phyloP scores from a whole-genome alignment of 805 yeast genomes.

The Candida wancherniae region DNA sequence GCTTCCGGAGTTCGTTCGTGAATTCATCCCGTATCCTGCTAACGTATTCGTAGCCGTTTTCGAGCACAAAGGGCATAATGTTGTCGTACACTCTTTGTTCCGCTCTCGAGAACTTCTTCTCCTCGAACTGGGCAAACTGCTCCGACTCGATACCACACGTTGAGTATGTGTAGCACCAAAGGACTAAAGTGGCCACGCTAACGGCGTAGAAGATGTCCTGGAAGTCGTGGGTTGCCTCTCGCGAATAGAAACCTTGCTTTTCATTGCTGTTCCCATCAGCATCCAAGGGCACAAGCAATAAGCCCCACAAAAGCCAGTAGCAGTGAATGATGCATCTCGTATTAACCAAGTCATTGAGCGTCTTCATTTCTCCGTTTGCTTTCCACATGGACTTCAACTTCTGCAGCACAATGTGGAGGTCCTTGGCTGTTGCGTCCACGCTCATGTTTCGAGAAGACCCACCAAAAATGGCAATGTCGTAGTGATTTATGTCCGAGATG shows the following conservation, averaged over 20 bases:
- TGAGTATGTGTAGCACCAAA: constrained; percentile 38
- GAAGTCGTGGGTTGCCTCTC: constrained; percentile 33
- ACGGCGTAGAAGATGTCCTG: constrained; percentile 35
- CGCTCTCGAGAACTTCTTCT: constrained; percentile 6
- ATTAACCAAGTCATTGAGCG: constrained; percentile 27
- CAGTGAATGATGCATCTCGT: constrained; percentile 35
- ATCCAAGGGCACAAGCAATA: constrained; percentile 26
- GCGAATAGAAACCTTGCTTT: constrained; percentile 16
- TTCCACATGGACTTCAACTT: constrained; percentile 33
- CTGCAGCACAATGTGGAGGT: constrained; percentile 28
- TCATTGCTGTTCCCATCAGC: constrained; percentile 15
- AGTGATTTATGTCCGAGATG: constrained; percentile 60
- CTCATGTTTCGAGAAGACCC: constrained; percentile 72
- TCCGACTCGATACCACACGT: constrained; percentile 31
- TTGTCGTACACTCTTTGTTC: constrained; percentile 20
- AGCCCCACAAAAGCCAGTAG: constrained; percentile 37
- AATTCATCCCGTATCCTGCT: constrained; percentile 33
- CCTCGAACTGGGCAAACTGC: constrained; percentile 15
- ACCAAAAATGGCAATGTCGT: constrained; percentile 72
- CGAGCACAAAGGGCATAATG: constrained; percentile 23
- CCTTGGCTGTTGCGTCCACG: constrained; percentile 34
- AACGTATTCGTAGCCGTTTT: constrained; percentile 36
- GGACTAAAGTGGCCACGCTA: constrained; percentile 33
- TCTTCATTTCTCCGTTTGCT: constrained; percentile 2
- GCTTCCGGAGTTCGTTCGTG: constrained; percentile 1